These are phyloP conservation scores for Populus simonii DNA, from an alignment of 345 rosid genomes.

Conservation along the genomic window DNA sequence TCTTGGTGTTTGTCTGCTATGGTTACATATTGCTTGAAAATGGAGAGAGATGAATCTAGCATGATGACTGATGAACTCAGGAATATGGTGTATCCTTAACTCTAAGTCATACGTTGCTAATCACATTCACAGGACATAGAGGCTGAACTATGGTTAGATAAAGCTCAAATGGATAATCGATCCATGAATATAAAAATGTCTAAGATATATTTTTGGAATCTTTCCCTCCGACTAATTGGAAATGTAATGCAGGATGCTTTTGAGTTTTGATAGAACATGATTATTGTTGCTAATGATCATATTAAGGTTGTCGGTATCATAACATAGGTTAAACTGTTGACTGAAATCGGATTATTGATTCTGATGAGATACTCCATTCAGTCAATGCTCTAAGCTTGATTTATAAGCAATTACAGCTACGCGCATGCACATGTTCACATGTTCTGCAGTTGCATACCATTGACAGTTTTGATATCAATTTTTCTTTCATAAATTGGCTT, in stretches of 20 bases:
- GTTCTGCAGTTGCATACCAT: background rate
- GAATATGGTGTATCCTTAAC: background rate
- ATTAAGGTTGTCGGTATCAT: background rate
- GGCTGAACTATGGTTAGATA: background rate
- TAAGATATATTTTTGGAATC: background rate
- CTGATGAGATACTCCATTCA: background rate
- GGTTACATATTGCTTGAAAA: background rate
- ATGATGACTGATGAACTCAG: background rate
- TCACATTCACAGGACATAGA: background rate
- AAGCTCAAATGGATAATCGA: background rate
- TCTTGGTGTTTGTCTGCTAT: background rate
- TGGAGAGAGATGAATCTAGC: background rate
- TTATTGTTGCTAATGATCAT: background rate
- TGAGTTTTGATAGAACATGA: background rate
- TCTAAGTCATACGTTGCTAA: background rate
- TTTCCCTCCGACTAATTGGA: background rate
- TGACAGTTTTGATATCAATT: background rate
- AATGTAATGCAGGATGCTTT: background rate
- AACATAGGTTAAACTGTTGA: background rate
- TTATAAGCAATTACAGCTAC: too few relatives aligned
- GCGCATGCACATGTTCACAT: background rate
- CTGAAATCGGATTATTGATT: background rate
- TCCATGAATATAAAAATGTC: background rate
- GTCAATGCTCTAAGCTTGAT: background rate
- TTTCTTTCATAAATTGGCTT: background rate